phyloP scores from a whole-genome alignment of 352 stramenopile genomes.

The Globisporangium solare region DNA sequence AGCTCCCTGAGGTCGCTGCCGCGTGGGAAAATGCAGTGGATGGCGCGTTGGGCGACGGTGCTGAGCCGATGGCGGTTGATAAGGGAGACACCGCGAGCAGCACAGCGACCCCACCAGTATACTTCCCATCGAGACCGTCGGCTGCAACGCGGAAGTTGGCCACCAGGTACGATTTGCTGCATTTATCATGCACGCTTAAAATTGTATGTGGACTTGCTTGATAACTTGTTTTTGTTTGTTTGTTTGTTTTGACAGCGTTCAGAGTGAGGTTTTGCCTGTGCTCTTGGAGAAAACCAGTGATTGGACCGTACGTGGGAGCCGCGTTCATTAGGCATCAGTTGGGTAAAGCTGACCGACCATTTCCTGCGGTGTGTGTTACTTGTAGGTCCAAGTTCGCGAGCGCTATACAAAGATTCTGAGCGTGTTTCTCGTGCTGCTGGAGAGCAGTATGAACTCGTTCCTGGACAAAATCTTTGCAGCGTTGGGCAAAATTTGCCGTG shows the following conservation, averaged over 20 bases:
- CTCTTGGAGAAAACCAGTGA: constrained; percentile 72
- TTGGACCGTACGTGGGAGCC: constrained; percentile 44
- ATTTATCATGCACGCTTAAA: neutral
- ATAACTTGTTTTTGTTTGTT: too few species aligned
- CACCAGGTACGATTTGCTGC: constrained; percentile 16
- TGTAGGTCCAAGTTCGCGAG: constrained; percentile 60
- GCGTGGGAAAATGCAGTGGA: constrained; percentile 36
- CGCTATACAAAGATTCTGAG: constrained; percentile 69
- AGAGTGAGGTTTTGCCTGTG: constrained; percentile 37
- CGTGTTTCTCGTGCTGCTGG: constrained; percentile 60
- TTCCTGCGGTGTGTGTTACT: neutral
- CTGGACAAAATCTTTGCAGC: constrained; percentile 72
- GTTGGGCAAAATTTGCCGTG: constrained; percentile 65
- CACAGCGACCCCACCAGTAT: constrained; percentile 26
- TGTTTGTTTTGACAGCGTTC: constrained; percentile 26
- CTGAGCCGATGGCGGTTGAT: constrained; percentile 38
- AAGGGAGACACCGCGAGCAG: neutral
- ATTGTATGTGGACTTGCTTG: neutral
- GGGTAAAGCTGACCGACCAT: neutral
- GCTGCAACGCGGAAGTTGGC: constrained; percentile 45
- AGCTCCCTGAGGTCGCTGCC: constrained; percentile 39
- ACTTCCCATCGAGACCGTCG: constrained; percentile 46
- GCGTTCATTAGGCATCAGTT: neutral
- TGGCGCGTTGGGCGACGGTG: constrained; percentile 13
- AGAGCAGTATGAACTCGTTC: constrained; percentile 61